Conservation (phyloP, 805 yeast genomes). For the Cyberlindnera japonica region DNA sequence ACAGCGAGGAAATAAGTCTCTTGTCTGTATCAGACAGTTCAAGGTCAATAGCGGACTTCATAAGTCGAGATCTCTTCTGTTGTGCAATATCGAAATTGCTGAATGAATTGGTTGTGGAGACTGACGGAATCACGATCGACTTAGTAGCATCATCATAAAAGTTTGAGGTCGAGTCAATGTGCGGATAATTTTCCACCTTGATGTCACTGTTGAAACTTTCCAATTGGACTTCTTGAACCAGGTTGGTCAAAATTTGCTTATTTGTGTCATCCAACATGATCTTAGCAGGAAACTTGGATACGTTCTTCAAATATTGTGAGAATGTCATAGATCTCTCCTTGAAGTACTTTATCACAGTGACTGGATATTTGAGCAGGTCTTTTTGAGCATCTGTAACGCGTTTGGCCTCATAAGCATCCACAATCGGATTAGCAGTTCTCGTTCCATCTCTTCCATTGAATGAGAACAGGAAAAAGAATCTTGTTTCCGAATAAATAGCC, state of each 20-base stretch:
- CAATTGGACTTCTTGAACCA: conserved; percentile 29
- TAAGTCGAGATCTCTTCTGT: conserved; percentile 18
- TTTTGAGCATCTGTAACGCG: conserved; percentile 13
- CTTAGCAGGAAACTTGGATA: conserved; percentile 27
- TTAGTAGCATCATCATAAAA: conserved; percentile 23
- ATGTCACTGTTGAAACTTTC: conserved; percentile 25
- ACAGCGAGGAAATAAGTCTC: conserved; percentile 16
- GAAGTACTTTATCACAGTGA: conserved; percentile 29
- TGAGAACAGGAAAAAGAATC: conserved; percentile 33
- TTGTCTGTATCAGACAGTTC: conserved; percentile 20
- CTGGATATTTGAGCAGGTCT: conserved; percentile 26
- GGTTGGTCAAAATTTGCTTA: conserved; percentile 20
- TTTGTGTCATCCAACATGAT: conserved; percentile 27
- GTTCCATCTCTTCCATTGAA: conserved; percentile 35
- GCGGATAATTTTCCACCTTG: conserved; percentile 22
- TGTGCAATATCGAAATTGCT: conserved; percentile 24
- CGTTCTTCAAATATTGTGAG: conserved; percentile 21
- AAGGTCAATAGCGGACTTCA: conserved; percentile 14
- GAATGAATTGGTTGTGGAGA: conserved; percentile 16
- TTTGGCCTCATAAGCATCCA: conserved; percentile 7
- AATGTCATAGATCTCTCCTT: conserved; percentile 24
- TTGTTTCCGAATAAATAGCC: conserved; percentile 34
- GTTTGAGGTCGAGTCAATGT: conserved; percentile 22
- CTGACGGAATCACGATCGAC: conserved; percentile 27
- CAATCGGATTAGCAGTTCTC: conserved; percentile 21